These are phyloP conservation scores for Tylopilus sp. DNA, from an alignment of 768 basidiomycete species.

Conservation along the genomic window DNA sequence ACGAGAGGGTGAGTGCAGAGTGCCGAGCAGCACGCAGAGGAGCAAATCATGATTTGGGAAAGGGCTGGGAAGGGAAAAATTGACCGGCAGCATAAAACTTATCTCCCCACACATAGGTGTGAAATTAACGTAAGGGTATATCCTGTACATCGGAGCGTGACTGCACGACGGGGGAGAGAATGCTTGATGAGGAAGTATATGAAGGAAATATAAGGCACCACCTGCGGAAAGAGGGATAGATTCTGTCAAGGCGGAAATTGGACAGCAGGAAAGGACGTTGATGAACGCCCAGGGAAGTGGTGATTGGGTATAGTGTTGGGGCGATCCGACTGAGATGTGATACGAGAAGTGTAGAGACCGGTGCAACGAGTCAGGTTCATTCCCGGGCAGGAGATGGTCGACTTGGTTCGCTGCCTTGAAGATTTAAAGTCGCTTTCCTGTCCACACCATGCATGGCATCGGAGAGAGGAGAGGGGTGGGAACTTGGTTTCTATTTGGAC, in stretches of 20 bases:
- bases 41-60: slow-evolving; percentile 1
- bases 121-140: slow-evolving; percentile 13
- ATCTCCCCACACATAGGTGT: slow-evolving; percentile 8
- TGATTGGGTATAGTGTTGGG: slow-evolving; percentile 16
- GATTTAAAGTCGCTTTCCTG: no score
- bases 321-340: slow-evolving; percentile 8
- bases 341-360: slow-evolving; percentile 12
- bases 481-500: neutral
- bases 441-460: no score
- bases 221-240: neutral
- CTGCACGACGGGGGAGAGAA: neutral
- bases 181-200: slow-evolving; percentile 5
- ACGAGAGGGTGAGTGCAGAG: neutral
- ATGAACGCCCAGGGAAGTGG: neutral
- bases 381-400: slow-evolving; percentile 8
- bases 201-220: slow-evolving; percentile 4
- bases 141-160: neutral
- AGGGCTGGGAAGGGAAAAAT: neutral
- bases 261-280: neutral
- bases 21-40: neutral
- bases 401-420: no score
- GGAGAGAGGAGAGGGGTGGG: no score
- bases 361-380: slow-evolving; percentile 11
- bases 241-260: slow-evolving; percentile 15
- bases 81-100: neutral